Conservation (phyloP, 305 asterid species). For the Nicotiana rustica region DNA sequence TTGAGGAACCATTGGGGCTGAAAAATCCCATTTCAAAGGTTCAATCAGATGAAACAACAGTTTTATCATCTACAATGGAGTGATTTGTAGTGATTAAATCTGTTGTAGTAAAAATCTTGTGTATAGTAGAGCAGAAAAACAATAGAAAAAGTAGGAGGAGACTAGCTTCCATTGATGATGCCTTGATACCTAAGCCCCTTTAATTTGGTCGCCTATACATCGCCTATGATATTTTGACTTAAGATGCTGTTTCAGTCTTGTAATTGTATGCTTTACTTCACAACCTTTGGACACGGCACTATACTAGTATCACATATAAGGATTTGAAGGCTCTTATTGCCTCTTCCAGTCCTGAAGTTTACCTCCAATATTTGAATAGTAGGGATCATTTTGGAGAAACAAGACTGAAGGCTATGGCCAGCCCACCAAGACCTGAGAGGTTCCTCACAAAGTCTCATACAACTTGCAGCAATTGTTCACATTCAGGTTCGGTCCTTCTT, state of each 20-base stretch:
- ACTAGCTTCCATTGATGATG: too few relatives aligned
- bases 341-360: background rate
- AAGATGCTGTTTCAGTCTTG: background rate
- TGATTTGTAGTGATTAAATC: constrained; percentile 12
- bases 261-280: background rate
- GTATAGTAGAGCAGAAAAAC: background rate
- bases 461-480: background rate
- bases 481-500: too few relatives aligned
- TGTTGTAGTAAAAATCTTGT: background rate
- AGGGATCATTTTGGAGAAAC: constrained; percentile 20
- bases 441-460: background rate
- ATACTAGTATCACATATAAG: background rate
- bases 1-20: constrained; percentile 32
- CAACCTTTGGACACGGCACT: background rate
- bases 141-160: background rate
- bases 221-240: too few relatives aligned
- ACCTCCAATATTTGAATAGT: background rate
- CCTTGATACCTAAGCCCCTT: too few relatives aligned
- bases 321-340: background rate
- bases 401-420: background rate
- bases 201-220: too few relatives aligned
- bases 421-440: background rate
- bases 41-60: constrained; percentile 29
- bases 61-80: background rate
- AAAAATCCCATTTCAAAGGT: constrained; percentile 38